phyloP scores from a whole-genome alignment of 495 filamentous ascomycete species.

The Penicillium flavigenum region DNA sequence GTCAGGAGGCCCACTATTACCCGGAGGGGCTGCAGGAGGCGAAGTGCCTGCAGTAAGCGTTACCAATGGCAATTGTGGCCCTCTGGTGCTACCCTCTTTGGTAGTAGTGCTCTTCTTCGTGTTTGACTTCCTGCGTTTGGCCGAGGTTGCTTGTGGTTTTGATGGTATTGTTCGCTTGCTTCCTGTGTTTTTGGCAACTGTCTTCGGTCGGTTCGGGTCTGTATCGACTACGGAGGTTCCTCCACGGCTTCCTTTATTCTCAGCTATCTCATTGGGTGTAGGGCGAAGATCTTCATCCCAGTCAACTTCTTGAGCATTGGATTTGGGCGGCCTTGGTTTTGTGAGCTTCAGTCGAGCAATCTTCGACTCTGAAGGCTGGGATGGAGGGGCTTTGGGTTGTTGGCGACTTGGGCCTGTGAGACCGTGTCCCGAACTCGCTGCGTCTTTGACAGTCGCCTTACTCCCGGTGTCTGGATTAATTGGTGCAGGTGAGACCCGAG shows the following conservation, averaged over 20 bases:
- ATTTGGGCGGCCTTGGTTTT: conserved; percentile 3
- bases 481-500: neutral
- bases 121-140: conserved; percentile 21
- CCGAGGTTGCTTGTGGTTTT: neutral
- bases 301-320: conserved; percentile 22
- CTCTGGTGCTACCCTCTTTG: neutral
- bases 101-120: neutral
- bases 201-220: conserved; percentile 7
- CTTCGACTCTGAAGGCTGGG: conserved; percentile 13
- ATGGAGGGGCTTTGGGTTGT: conserved; percentile 7
- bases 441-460: neutral
- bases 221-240: conserved; percentile 22
- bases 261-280: conserved; percentile 23
- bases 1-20: neutral
- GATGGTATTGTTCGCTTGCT: conserved; percentile 12
- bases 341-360: conserved; percentile 13
- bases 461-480: neutral
- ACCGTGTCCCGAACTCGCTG: neutral
- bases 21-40: neutral
- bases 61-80: conserved; percentile 15
- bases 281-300: conserved; percentile 39
- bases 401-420: neutral
- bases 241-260: conserved; percentile 1
- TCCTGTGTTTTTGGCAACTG: conserved; percentile 2
- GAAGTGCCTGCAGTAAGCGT: neutral